Percentiles rank a stretch among this genome's conserved stretches.
These are phyloP conservation scores for Claviceps humidiphila DNA, from an alignment of 2,329 filamentous ascomycete species.

Conservation along the genomic window DNA sequence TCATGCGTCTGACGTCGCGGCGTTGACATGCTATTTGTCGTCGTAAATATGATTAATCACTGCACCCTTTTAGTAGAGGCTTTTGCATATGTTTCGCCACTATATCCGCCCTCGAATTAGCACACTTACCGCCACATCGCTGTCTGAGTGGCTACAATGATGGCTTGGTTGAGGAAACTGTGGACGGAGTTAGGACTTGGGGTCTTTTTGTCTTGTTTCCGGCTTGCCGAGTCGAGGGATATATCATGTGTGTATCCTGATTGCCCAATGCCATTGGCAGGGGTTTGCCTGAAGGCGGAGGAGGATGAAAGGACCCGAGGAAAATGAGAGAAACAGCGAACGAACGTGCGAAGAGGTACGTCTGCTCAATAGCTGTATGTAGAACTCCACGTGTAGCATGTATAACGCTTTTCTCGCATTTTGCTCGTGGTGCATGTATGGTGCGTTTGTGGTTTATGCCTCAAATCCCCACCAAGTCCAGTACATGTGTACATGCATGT, in stretches of 20 bases:
- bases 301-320: not conserved
- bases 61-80: not conserved
- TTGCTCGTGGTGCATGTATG: not conserved
- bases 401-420: not conserved
- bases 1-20: not conserved
- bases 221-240: not conserved
- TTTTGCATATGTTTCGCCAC: not conserved
- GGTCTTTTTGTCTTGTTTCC: not conserved
- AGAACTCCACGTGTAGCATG: not conserved
- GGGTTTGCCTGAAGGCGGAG: not conserved
- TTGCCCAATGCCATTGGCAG: too few species aligned
- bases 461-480: too few species aligned
- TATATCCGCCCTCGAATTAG: not conserved
- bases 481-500: too few species aligned
- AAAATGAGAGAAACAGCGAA: not conserved
- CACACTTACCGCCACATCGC: too few species aligned
- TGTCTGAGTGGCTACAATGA: not conserved
- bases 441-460: too few species aligned
- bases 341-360: not conserved
- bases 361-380: not conserved
- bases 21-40: not conserved
- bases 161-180: not conserved
- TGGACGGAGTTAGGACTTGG: not conserved
- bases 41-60: not conserved
- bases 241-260: not conserved